These are phyloP conservation scores for Colletotrichum brevisporum DNA, from an alignment of 2,329 filamentous ascomycete species.

Conservation along the genomic window DNA sequence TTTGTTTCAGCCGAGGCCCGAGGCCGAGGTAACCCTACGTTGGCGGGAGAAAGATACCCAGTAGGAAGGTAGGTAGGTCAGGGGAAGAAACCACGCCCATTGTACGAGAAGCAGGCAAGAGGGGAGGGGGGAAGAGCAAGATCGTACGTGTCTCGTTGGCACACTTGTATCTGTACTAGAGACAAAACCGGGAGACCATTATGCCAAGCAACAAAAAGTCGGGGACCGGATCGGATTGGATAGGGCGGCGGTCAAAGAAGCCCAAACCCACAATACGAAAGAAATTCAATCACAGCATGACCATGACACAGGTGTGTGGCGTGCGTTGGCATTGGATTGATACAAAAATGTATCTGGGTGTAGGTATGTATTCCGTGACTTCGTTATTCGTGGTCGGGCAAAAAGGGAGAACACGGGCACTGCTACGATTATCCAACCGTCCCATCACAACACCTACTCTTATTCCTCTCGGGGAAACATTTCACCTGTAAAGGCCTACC, in stretches of 20 bases:
- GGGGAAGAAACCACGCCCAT: not conserved
- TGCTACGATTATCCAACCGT: too few species aligned
- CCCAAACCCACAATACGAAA: not conserved
- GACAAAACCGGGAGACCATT: not conserved
- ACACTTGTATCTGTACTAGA: not conserved
- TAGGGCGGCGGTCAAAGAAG: not conserved
- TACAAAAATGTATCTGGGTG: too few species aligned
- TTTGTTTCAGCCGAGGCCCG: too few species aligned
- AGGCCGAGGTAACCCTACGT: too few species aligned
- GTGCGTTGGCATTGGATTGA: too few species aligned
- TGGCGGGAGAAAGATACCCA: not conserved
- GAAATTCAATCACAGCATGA: not conserved
- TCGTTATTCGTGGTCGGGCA: not conserved
- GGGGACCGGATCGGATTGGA: not conserved
- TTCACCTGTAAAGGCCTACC: too few species aligned
- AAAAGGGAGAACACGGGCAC: too few species aligned
- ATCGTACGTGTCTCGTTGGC: too few species aligned
- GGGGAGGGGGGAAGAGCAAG: too few species aligned
- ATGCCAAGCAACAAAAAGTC: slow-evolving; percentile 14
- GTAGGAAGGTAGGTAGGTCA: not conserved
- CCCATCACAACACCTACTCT: too few species aligned
- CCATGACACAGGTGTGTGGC: too few species aligned
- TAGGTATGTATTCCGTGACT: not conserved
- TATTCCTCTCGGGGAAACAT: too few species aligned
- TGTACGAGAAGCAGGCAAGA: not conserved